Evolutionary conservation across 352 stramenopile species (phyloP).

Genomic region (Peronosclerospora sorghi): DNA sequence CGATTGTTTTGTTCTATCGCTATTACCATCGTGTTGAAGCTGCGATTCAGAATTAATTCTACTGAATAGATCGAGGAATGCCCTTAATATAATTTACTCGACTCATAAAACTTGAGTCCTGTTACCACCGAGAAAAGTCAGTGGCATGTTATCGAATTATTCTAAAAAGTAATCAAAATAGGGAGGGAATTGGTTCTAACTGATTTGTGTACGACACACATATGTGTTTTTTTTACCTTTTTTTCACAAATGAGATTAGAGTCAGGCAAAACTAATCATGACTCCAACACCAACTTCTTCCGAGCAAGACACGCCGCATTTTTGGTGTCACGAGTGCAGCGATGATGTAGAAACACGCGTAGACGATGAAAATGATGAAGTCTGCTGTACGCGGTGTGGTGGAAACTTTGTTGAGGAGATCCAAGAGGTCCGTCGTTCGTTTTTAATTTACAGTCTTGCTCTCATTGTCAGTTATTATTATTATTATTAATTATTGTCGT

Average conservation of each 20-base stretch:
- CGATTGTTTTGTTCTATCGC: no score
- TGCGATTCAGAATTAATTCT: no score
- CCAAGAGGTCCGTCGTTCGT: slow-evolving; percentile 32
- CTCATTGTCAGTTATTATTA: slow-evolving; percentile 4
- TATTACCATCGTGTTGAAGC: no score
- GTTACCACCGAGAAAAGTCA: no score
- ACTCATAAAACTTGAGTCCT: no score
- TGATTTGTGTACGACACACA: no score
- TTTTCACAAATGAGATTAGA: slow-evolving; percentile 21
- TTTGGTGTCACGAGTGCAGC: slow-evolving; percentile 81
- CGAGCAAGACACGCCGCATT: slow-evolving; percentile 21
- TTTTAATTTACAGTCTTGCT: background rate
- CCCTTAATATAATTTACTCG: no score
- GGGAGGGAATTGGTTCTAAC: no score
- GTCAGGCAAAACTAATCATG: slow-evolving; percentile 14
- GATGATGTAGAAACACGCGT: slow-evolving; percentile 39
- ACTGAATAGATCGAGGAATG: no score
- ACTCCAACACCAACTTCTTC: slow-evolving; percentile 9
- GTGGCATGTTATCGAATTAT: no score
- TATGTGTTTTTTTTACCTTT: no score
- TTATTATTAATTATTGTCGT: background rate
- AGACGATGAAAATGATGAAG: slow-evolving; percentile 46
- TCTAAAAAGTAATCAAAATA: no score
- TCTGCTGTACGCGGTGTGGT: slow-evolving; percentile 58
- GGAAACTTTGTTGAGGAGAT: slow-evolving; percentile 84